These are phyloP conservation scores for Septoria petroselini DNA, from an alignment of 2,329 filamentous ascomycete genomes.

Conservation along the genomic window DNA sequence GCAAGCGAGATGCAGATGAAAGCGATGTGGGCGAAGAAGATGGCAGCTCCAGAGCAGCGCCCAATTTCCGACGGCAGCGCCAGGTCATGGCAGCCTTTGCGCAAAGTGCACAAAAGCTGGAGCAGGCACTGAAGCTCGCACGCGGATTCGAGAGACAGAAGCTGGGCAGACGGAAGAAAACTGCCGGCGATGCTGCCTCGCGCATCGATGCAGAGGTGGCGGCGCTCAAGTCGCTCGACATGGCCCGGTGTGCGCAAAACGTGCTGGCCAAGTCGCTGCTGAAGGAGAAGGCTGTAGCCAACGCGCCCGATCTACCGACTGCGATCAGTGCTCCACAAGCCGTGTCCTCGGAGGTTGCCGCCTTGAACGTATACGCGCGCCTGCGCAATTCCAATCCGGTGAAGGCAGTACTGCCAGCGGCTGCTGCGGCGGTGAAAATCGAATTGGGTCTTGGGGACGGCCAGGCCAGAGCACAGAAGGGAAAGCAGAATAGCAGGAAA, in stretches of 20 bases:
- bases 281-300: constrained; percentile 57
- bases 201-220: constrained; percentile 63
- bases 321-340: constrained; percentile 41
- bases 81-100: constrained; percentile 25
- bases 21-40: constrained; percentile 1
- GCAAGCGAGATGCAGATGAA: constrained; percentile 10
- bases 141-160: constrained; percentile 79
- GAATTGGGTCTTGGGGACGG: constrained; percentile 38
- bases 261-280: constrained; percentile 56
- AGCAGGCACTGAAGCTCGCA: constrained; percentile 65
- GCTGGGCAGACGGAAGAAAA: constrained; percentile 60
- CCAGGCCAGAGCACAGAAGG: constrained; percentile 17
- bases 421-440: constrained; percentile 43
- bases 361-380: constrained; percentile 57
- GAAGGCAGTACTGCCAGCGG: constrained; percentile 52
- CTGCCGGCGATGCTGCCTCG: constrained; percentile 41
- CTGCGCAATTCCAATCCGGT: constrained; percentile 60
- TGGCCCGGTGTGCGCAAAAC: constrained; percentile 49
- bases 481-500: neutral
- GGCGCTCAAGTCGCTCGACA: constrained; percentile 56
- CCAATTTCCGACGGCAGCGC: constrained; percentile 23
- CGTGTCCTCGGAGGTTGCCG: constrained; percentile 44
- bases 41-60: constrained; percentile 28
- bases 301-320: constrained; percentile 48
- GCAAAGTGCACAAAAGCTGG: constrained; percentile 58